A percentile compares a stretch with the other conserved stretches of the same genome.
phyloP scores from a whole-genome alignment of 140 eudicot genomes.

The Bidens hawaiensis region DNA sequence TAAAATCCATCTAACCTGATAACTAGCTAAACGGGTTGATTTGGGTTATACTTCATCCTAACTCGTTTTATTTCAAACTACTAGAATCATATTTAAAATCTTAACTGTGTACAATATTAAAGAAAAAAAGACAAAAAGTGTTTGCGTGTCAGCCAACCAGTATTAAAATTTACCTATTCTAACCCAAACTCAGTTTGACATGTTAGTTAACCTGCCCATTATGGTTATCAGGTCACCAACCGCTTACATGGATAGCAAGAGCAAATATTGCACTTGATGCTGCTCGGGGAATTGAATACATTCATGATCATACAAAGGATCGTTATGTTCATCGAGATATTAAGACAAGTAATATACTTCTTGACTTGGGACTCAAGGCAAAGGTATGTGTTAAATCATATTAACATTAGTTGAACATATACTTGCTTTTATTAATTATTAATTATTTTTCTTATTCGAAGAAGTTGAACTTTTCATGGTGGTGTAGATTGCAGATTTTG shows the following conservation, averaged over 20 bases:
- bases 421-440: not conserved
- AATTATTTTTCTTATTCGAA: not conserved
- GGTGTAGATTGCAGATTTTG: constrained; percentile 64
- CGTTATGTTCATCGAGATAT: constrained; percentile 72
- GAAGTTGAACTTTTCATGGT: not conserved
- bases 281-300: constrained; percentile 69
- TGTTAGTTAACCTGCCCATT: not conserved
- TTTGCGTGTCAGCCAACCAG: not conserved
- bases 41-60: not conserved
- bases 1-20: not conserved
- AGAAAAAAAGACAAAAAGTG: not conserved
- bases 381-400: constrained; percentile 34
- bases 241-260: constrained; percentile 70
- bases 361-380: constrained; percentile 61
- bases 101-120: not conserved
- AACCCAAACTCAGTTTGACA: not conserved
- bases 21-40: not conserved
- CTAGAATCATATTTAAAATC: not conserved
- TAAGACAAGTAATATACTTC: constrained; percentile 62
- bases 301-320: constrained; percentile 70
- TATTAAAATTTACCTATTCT: not conserved
- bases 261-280: constrained; percentile 64
- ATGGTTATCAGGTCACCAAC: constrained; percentile 47
- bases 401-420: not conserved
- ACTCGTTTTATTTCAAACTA: not conserved